phyloP scores from a whole-genome alignment of 2,329 filamentous ascomycete species.

The Alternaria longipes region DNA sequence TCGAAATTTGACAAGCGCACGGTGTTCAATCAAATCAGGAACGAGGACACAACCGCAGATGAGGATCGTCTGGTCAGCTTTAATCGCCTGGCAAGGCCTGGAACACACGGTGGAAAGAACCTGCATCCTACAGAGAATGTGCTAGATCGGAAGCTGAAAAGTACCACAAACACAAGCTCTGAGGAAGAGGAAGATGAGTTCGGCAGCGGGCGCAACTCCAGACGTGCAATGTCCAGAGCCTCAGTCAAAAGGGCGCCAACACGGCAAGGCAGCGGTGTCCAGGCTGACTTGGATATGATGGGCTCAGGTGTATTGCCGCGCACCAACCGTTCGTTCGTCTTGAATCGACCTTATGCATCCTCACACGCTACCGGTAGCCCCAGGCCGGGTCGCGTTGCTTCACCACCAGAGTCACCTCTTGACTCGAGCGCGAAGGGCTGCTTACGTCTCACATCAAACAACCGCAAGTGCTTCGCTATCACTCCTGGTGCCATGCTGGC shows the following conservation, averaged over 20 bases:
- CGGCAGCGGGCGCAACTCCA: conserved; percentile 50
- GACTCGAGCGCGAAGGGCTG: conserved; percentile 41
- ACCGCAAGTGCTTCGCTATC: conserved; percentile 65
- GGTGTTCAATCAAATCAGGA: conserved; percentile 90
- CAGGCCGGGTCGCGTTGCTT: conserved; percentile 43
- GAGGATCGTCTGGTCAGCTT: conserved; percentile 89
- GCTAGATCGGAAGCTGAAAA: conserved; percentile 65
- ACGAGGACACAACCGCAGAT: conserved; percentile 88
- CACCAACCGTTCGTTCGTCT: conserved; percentile 41
- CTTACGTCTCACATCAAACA: conserved; percentile 64
- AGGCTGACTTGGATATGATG: conserved; percentile 48
- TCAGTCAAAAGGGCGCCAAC: conserved; percentile 51
- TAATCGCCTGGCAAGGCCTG: conserved; percentile 70
- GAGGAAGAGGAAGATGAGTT: conserved; percentile 53
- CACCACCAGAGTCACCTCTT: conserved; percentile 51
- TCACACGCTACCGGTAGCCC: conserved; percentile 51
- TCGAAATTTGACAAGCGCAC: conserved; percentile 95
- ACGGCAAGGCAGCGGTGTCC: conserved; percentile 53
- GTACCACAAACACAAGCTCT: conserved; percentile 44
- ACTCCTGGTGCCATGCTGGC: conserved; percentile 86
- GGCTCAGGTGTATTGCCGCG: conserved; percentile 44
- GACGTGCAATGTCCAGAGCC: conserved; percentile 52
- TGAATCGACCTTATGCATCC: conserved; percentile 45
- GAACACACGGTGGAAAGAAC: conserved; percentile 78
- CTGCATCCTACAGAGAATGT: conserved; percentile 93